These are phyloP conservation scores for Stevia rebaudiana DNA, from an alignment of 140 eudicot genomes.

Conservation along the genomic window DNA sequence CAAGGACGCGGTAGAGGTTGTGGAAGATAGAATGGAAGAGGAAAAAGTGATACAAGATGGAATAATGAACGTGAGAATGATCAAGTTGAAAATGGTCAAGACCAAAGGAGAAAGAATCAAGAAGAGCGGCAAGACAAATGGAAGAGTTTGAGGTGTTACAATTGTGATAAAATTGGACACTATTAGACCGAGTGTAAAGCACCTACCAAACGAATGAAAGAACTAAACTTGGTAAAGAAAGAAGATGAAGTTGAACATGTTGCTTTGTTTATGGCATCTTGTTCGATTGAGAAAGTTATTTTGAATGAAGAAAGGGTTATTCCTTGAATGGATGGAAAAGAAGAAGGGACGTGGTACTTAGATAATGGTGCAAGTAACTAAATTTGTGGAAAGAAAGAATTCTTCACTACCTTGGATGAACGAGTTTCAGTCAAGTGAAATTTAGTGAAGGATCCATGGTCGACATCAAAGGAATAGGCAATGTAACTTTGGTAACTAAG, in stretches of 20 bases:
- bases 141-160: not conserved
- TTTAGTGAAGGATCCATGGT: not conserved
- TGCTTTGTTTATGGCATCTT: not conserved
- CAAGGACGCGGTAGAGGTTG: not conserved
- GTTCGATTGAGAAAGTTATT: not conserved
- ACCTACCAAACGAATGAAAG: not conserved
- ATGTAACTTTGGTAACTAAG: no score
- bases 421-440: not conserved
- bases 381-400: not conserved
- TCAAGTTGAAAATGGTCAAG: not conserved
- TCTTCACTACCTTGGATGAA: not conserved
- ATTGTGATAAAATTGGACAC: not conserved
- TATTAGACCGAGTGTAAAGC: not conserved
- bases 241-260: not conserved
- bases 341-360: not conserved
- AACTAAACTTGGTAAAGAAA: not conserved
- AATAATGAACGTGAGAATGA: not conserved
- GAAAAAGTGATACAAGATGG: not conserved
- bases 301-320: no score
- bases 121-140: not conserved
- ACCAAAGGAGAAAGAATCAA: not conserved
- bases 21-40: not conserved
- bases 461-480: not conserved
- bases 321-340: not conserved
- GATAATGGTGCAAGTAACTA: not conserved